Base-by-base conservation (phyloP, 306 rosid species). In the Lupinus albus region DNA sequence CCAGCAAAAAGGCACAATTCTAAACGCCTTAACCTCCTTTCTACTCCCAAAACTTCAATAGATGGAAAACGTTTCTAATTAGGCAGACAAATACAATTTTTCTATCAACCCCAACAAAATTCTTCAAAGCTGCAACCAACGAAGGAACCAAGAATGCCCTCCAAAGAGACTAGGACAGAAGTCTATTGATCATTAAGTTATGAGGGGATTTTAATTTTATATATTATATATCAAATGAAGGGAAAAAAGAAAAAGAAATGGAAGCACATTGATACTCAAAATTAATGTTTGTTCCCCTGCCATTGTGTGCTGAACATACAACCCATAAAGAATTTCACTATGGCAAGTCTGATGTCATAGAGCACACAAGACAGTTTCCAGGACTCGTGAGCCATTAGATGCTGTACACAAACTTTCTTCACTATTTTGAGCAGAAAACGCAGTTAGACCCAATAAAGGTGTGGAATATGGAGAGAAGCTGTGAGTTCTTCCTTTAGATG, bases 41-140 rank as follows among this genome's bases (percentile, higher is more conserved):
- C 58, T 52, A 20, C 12, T 52, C 33, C 32, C 30, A 51, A 52
- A 20, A 52, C 8, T 14, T 52, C 30, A 18, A 21, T 0, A 52
- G 13, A 18, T 11, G 5, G 5, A 52, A 9, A 11, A 1, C 11
- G 48, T 18, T 52, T 4, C 35, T 2, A 18, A 28, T 20, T 18
- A 17, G 33, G 57, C 57, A 51, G 57, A 51, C 33, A 51, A 51
- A 18, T 51, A 4, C n/a, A 8, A 17, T 51, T n/a, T 51, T 53
- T n/a, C 35, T n/a, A 20, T 6, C 59, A 21, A 6, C 59, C 35
- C 8, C 5, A 20, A 53, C 20, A 21, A 21, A 0, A 4, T 53
- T 11, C 59, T 53, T 53, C 59, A 53, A 32, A 21, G 35, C 35
- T 11, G 5, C 12, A 13, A 51, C 13, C 45, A 42, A 42, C 5